Conservation (phyloP, 768 basidiomycete species). For the Paxillus rubicundulus region DNA sequence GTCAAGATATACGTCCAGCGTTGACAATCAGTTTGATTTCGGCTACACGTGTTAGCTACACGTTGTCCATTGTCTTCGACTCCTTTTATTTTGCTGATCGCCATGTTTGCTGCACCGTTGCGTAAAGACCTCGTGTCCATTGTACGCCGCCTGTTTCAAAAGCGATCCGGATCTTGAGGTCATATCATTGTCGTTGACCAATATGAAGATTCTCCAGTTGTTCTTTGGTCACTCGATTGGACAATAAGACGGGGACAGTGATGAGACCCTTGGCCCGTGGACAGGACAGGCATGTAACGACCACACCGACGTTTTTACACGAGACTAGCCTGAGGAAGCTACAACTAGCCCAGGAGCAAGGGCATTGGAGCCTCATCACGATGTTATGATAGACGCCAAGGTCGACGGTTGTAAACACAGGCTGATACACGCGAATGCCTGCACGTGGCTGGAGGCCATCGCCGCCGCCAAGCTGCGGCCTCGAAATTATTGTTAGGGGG, state of each 20-base stretch:
- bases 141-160: conserved; percentile 6
- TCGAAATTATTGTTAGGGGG: too few relatives aligned
- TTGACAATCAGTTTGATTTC: conserved; percentile 19
- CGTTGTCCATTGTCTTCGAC: conserved; percentile 23
- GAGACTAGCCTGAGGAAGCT: too few relatives aligned
- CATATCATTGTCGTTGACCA: conserved; percentile 1
- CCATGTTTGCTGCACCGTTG: conserved; percentile 19
- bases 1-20: conserved; percentile 37
- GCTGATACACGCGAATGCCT: conserved; percentile 21
- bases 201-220: background rate
- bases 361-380: conserved; percentile 7
- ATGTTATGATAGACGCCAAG: conserved; percentile 11
- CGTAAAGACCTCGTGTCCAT: conserved; percentile 25
- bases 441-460: conserved; percentile 10
- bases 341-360: conserved; percentile 17
- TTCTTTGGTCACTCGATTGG: conserved; percentile 4
- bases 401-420: conserved; percentile 1
- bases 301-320: too few relatives aligned
- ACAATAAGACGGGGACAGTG: background rate
- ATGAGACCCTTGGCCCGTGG: background rate
- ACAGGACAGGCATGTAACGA: background rate
- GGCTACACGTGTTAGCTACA: conserved; percentile 38
- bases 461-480: background rate
- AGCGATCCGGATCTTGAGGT: background rate
- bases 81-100: conserved; percentile 20